phyloP scores from a whole-genome alignment of 2,329 filamentous ascomycete genomes.

The Bertia moriformis region DNA sequence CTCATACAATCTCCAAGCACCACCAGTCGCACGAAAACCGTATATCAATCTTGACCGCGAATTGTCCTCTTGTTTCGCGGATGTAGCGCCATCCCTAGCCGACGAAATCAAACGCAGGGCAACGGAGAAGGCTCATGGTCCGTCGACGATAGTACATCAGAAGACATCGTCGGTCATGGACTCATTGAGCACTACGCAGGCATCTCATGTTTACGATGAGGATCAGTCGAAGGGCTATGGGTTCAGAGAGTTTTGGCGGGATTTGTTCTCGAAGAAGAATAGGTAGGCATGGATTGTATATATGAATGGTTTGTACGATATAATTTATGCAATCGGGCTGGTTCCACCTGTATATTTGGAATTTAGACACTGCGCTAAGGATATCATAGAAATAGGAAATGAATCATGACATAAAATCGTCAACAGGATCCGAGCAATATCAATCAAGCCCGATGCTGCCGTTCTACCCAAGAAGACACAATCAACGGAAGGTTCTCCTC shows the following conservation, averaged over 20 bases:
- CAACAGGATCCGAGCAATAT: too few relatives aligned
- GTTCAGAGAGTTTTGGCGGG: slow-evolving; percentile 51
- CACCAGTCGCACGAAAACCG: slow-evolving; percentile 48
- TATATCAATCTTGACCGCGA: slow-evolving; percentile 52
- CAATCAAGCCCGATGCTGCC: neutral
- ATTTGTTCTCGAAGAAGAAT: slow-evolving; percentile 25
- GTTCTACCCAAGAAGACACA: neutral
- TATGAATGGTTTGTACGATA: neutral
- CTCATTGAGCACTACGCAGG: slow-evolving; percentile 10
- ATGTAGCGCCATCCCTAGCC: slow-evolving; percentile 43
- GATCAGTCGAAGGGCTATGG: slow-evolving; percentile 39
- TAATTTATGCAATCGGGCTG: too few relatives aligned
- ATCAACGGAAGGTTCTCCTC: neutral
- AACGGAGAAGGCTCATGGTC: slow-evolving; percentile 3
- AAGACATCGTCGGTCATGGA: neutral
- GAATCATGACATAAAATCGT: too few relatives aligned
- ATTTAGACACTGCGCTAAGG: too few relatives aligned
- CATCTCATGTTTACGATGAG: slow-evolving; percentile 40
- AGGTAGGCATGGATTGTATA: neutral
- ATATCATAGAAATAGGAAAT: too few relatives aligned
- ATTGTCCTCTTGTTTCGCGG: slow-evolving; percentile 42
- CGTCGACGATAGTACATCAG: neutral
- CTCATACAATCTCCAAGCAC: slow-evolving; percentile 55
- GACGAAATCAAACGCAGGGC: slow-evolving; percentile 41
- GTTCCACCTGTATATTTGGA: too few relatives aligned